Base-by-base conservation (phyloP, 148 eudicot species). In the Beta vulgaris region DNA sequence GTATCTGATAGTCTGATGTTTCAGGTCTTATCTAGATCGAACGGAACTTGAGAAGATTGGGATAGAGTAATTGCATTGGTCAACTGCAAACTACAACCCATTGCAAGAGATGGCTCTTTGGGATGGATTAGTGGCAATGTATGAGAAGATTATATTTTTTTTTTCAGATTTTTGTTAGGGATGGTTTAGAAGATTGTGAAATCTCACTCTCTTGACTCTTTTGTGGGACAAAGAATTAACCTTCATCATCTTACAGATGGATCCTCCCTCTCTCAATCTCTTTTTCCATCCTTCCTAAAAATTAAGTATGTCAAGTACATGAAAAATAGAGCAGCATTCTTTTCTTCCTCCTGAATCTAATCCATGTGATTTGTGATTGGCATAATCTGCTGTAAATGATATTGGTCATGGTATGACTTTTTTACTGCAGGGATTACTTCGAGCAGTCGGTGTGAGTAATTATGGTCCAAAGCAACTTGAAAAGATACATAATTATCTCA, bases 1-100 rank as follows among this genome's bases (percentile, higher is more conserved):
- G 61, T 10, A 21, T 60, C 48, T 79, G 74, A 49, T 76, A 79
- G 74, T 65, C 29, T 69, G 75, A 62, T 79, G 18, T 78, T 79
- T 82, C 85, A 93, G 96, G 87, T 88, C 98, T 61, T 93, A 97
- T 35, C 43, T 88, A 67, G 83, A 88, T 57, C 80, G 97, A 68
- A 72, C 90, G 82, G 89, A 91, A 77, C 85, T 94, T 59, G 89
- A 94, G 60, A 90, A 88, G 83, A 87, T 91, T 26, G 91, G 96
- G 71, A 90, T 94, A 72, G 98, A 92, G 73, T 96, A 94, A 77
- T 72, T 94, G 79, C 98, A 94, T 73, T 91, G 98, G 97, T 94
- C 98, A 6, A 94, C 98, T 31, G 98, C 98, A 77, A 94, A 94
- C 77, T 94, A 94, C 77, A 93, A 93, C 53, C 97, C 98, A 43